Percentiles rank a stretch among this genome's conserved stretches.
Conservation (phyloP, 148 eudicot species). For the Vaccinium myrtillus region DNA sequence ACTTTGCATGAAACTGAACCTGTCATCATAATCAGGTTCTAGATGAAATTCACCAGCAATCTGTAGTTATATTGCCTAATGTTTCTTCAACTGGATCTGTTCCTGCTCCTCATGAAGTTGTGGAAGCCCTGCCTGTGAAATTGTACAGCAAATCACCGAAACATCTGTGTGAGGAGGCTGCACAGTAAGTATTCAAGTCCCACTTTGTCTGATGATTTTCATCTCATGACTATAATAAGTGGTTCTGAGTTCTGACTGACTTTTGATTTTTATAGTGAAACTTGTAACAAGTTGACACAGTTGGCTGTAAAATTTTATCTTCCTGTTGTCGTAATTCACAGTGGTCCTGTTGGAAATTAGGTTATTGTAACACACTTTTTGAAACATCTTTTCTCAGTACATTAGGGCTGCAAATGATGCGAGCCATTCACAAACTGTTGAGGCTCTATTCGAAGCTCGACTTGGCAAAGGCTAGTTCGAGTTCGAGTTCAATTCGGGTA, state of each 20-base stretch:
- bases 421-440: too few relatives aligned
- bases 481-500: too few relatives aligned
- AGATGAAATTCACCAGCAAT: slow-evolving; percentile 99
- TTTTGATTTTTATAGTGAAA: not conserved
- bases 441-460: too few relatives aligned
- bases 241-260: not conserved
- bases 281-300: not conserved
- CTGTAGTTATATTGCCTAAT: slow-evolving; percentile 80
- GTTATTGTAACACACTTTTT: not conserved
- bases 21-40: slow-evolving; percentile 67
- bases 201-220: not conserved
- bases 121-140: slow-evolving; percentile 78
- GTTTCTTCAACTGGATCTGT: slow-evolving; percentile 83
- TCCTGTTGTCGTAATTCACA: not conserved
- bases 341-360: not conserved
- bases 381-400: not conserved
- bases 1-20: slow-evolving; percentile 33
- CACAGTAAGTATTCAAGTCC: slow-evolving; percentile 62
- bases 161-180: slow-evolving; percentile 56
- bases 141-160: slow-evolving; percentile 44
- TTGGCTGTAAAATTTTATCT: not conserved
- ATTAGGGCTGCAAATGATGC: too few relatives aligned
- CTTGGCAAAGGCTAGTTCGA: too few relatives aligned
- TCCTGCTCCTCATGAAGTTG: slow-evolving; percentile 91
- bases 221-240: not conserved